Conservation (phyloP, 2,329 filamentous ascomycete genomes). For the Colletotrichum tamarilloi region DNA sequence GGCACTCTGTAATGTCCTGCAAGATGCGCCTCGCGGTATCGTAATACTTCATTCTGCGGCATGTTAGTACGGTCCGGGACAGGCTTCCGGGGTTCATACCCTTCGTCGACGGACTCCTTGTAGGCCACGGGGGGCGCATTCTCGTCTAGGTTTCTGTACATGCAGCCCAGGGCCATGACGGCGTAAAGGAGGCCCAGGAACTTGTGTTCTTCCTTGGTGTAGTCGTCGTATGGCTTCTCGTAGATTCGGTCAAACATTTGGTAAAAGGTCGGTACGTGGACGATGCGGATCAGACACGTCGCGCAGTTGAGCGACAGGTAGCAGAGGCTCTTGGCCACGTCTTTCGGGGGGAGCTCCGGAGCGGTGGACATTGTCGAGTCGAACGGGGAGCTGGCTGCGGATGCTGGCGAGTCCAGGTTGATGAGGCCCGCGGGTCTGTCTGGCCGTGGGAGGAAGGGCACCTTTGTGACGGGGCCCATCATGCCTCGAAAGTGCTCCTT, state of each 20-base stretch:
- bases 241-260: conserved; percentile 82
- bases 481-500: conserved; percentile 87
- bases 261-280: conserved; percentile 87
- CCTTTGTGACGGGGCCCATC: conserved; percentile 71
- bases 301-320: conserved; percentile 67
- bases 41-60: conserved; percentile 77
- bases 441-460: conserved; percentile 67
- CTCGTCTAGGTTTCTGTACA: conserved; percentile 73
- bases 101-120: conserved; percentile 64
- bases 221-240: conserved; percentile 71
- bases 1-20: conserved; percentile 74
- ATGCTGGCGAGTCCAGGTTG: conserved; percentile 76
- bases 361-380: conserved; percentile 64
- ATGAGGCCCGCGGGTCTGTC: conserved; percentile 60
- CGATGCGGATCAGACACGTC: conserved; percentile 72
- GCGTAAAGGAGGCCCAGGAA: conserved; percentile 79
- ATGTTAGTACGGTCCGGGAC: conserved; percentile 36
- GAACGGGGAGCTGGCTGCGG: conserved; percentile 70
- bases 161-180: conserved; percentile 77
- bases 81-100: conserved; percentile 54
- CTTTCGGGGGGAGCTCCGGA: conserved; percentile 76
- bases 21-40: conserved; percentile 74
- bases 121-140: conserved; percentile 60
- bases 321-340: conserved; percentile 64
- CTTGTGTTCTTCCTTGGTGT: conserved; percentile 72